phyloP scores from a whole-genome alignment of 2,329 filamentous ascomycete species.

The Aureobasidium lini region DNA sequence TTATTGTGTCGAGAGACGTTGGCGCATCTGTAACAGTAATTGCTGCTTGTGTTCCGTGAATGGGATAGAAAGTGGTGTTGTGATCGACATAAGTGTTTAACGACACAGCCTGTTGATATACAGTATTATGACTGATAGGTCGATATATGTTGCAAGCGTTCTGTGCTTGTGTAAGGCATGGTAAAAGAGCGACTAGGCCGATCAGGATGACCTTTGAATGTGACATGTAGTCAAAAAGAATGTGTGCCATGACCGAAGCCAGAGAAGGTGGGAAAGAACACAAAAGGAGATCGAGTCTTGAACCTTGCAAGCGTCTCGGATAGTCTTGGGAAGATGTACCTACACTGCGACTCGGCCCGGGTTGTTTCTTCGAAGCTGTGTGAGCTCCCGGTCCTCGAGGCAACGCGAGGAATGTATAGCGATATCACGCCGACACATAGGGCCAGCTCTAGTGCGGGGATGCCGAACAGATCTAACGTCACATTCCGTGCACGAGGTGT shows the following conservation, averaged over 20 bases:
- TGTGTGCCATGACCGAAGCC: not conserved
- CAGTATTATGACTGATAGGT: slow-evolving; percentile 8
- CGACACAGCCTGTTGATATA: slow-evolving; percentile 24
- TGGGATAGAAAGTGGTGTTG: slow-evolving; percentile 25
- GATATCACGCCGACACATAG: not conserved
- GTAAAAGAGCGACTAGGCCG: not conserved
- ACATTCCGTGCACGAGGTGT: not conserved
- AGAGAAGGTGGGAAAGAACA: not conserved
- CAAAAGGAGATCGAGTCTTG: not conserved
- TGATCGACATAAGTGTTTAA: slow-evolving; percentile 22
- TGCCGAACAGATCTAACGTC: not conserved
- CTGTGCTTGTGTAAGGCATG: not conserved
- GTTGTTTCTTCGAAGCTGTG: not conserved
- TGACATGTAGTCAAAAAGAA: not conserved
- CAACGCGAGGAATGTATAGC: not conserved
- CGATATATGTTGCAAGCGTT: slow-evolving; percentile 7
- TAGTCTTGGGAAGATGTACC: not conserved
- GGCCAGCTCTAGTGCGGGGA: not conserved
- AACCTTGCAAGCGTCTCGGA: too few relatives aligned
- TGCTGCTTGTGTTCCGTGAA: slow-evolving; percentile 16
- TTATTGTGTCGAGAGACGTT: slow-evolving; percentile 22
- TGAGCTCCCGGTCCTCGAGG: not conserved
- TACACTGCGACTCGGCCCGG: not conserved
- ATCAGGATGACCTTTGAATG: not conserved
- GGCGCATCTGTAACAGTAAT: slow-evolving; percentile 26